These are phyloP conservation scores for Durusdinium trenchii DNA, from an alignment of 73 alveolate genomes.

Conservation along the genomic window DNA sequence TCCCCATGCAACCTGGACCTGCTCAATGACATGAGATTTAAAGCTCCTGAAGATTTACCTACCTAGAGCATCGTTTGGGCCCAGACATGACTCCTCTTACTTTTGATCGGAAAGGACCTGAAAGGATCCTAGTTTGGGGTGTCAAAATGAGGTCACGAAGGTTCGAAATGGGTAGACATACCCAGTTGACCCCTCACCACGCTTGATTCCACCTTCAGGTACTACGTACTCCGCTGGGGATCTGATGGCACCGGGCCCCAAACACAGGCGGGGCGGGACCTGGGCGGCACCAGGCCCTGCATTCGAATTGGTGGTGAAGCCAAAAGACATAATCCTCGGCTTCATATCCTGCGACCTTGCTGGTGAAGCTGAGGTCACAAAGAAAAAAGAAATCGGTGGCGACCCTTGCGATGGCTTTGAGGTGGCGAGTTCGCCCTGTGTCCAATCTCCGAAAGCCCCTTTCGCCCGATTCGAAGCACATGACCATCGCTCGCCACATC, in stretches of 20 bases:
- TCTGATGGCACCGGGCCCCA: conserved; percentile 32
- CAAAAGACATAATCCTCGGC: no score
- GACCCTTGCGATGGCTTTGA: not conserved
- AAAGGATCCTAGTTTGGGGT: not conserved
- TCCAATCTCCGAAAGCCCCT: no score
- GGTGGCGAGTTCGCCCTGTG: not conserved
- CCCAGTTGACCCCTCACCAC: not conserved
- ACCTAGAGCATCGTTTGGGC: not conserved
- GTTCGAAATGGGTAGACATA: not conserved
- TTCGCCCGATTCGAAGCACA: no score
- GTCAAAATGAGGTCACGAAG: not conserved
- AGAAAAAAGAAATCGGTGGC: not conserved
- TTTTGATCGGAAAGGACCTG: not conserved
- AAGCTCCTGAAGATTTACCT: not conserved
- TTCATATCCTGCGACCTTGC: no score
- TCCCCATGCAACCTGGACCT: no score
- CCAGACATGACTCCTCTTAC: not conserved
- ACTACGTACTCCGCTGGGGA: conserved; percentile 50
- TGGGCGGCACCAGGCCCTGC: not conserved
- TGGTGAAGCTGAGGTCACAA: not conserved
- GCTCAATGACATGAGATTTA: not conserved
- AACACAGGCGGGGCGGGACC: conserved; percentile 16
- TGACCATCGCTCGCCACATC: no score
- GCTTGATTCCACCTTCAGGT: not conserved
- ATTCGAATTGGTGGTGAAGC: not conserved